A percentile compares a stretch with the other conserved stretches of the same genome.
Evolutionary conservation across 257 asterid species (phyloP).

Genomic region (Capsicum chinense): DNA sequence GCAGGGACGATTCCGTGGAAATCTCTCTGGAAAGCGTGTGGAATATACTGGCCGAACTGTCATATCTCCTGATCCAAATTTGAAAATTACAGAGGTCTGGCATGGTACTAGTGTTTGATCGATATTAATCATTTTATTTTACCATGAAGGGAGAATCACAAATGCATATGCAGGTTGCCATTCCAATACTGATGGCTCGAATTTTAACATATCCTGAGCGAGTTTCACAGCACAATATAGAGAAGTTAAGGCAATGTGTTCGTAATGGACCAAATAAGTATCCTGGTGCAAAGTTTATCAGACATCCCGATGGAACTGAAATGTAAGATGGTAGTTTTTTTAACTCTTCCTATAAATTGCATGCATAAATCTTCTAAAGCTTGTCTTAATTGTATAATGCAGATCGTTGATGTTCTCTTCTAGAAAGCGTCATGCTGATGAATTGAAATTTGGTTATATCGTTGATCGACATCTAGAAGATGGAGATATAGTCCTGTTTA

Average conservation of each 20-base stretch:
- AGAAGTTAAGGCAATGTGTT: slow-evolving; percentile 87
- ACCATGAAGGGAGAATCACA: slow-evolving; percentile 19
- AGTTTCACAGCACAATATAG: slow-evolving; percentile 89
- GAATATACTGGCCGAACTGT: slow-evolving; percentile 97
- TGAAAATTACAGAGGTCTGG: slow-evolving; percentile 81
- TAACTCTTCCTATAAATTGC: background rate
- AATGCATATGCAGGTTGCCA: slow-evolving; percentile 64
- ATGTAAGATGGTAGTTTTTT: slow-evolving; percentile 52
- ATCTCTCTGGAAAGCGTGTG: slow-evolving; percentile 95
- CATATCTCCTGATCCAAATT: slow-evolving; percentile 95
- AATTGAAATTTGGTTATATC: slow-evolving; percentile 74
- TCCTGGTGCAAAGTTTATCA: slow-evolving; percentile 88
- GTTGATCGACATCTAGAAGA: slow-evolving; percentile 92
- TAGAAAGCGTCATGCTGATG: slow-evolving; percentile 79
- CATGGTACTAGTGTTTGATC: slow-evolving; percentile 28
- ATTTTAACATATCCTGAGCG: slow-evolving; percentile 91
- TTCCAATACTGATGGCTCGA: slow-evolving; percentile 86
- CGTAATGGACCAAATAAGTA: slow-evolving; percentile 92
- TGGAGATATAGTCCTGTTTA: slow-evolving; percentile 84
- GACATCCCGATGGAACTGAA: slow-evolving; percentile 74
- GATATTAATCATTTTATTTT: background rate
- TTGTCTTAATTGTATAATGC: slow-evolving; percentile 23
- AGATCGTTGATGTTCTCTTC: slow-evolving; percentile 61
- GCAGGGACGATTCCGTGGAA: slow-evolving; percentile 91
- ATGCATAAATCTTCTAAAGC: slow-evolving; percentile 17